These are phyloP conservation scores for Penicillium sclerotigenum DNA, from an alignment of 2,329 filamentous ascomycete genomes.

Conservation along the genomic window DNA sequence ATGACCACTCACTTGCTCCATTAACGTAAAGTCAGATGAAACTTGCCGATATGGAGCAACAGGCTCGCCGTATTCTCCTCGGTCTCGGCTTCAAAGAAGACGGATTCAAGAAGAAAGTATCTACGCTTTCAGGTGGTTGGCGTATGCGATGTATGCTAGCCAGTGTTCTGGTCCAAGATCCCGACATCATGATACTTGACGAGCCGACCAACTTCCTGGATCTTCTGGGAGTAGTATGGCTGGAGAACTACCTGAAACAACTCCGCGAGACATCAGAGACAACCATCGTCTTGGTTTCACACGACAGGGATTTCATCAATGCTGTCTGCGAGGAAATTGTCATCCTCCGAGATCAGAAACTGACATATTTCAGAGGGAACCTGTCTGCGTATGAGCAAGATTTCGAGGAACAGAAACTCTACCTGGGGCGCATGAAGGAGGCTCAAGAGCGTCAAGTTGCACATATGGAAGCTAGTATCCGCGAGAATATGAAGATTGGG, in stretches of 20 bases:
- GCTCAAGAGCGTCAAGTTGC: slow-evolving; percentile 76
- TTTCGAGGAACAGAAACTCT: slow-evolving; percentile 61
- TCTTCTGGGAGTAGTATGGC: slow-evolving; percentile 77
- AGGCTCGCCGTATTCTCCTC: slow-evolving; percentile 62
- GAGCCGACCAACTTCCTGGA: slow-evolving; percentile 88
- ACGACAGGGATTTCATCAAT: slow-evolving; percentile 78
- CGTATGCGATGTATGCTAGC: slow-evolving; percentile 67
- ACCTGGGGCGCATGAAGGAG: slow-evolving; percentile 72
- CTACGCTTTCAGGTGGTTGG: slow-evolving; percentile 73
- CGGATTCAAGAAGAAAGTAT: slow-evolving; percentile 58
- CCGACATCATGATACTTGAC: slow-evolving; percentile 76
- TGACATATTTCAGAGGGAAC: slow-evolving; percentile 73
- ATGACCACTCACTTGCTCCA: background rate
- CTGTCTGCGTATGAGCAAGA: slow-evolving; percentile 69
- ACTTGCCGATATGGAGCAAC: slow-evolving; percentile 61
- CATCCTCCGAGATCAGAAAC: slow-evolving; percentile 67
- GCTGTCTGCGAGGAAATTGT: slow-evolving; percentile 72
- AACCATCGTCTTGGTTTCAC: slow-evolving; percentile 75
- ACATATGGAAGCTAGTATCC: slow-evolving; percentile 75
- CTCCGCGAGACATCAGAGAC: slow-evolving; percentile 53
- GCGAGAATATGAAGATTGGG: slow-evolving; percentile 69
- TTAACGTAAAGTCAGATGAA: slow-evolving; percentile 42
- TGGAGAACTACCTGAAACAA: slow-evolving; percentile 67
- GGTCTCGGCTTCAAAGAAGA: slow-evolving; percentile 70
- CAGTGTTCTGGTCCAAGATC: slow-evolving; percentile 64